Evolutionary conservation across 2,329 filamentous ascomycete species (phyloP), one percentile per base, ranked within the genome.

Genomic region (Hawksworthiomyces lignivorus): DNA sequence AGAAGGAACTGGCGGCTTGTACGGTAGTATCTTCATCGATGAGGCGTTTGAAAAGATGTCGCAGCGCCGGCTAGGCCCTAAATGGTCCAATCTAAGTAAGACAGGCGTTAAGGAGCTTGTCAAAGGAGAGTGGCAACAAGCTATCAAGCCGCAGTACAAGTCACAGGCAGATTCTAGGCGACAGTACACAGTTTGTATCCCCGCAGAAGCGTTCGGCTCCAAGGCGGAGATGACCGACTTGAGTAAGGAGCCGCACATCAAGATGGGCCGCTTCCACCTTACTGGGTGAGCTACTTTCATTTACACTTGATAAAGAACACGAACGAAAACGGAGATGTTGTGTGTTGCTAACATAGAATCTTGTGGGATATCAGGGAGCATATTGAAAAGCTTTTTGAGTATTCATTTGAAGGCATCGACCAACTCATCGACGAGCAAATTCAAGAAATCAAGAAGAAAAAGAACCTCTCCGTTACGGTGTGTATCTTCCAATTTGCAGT

Each of bases 1-100:
- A 4, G 63, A 65, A 21, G 70, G 70, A 2, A 69, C 65, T 6
- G 70, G 71, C 8, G 69, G 65, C 2, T 62, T 68, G 44, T 74
- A 68, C 43, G 72, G 71, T 19, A 70, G 68, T 4, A 64, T 67
- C 1, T 67, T 70, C 48, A 57, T 75, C 42, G 71, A 73, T 45
- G 60, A 65, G 51, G 58, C 68, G 15, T 75, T 75, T 47, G 57
- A 60, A 22, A 60, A 65, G 19, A 67, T 67, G 45, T 52, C 72
- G 15, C 64, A 62, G 43, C 56, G 61, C 12, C 68, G 64, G 20
- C 60, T 74, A n/a, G 67, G 65, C 10, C 55, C 63, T 3, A 63
- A 66, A 44, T 69, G 64, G 37, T 62, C 65, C 36, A 63, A 65
- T 33, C 62, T 65, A n/a, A 54, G 64, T 8, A 54, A 70, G 29